Evolutionary conservation across 768 basidiomycete species (phyloP), one percentile per base, ranked within the genome.

Genomic region (Tulasnella calospora): DNA sequence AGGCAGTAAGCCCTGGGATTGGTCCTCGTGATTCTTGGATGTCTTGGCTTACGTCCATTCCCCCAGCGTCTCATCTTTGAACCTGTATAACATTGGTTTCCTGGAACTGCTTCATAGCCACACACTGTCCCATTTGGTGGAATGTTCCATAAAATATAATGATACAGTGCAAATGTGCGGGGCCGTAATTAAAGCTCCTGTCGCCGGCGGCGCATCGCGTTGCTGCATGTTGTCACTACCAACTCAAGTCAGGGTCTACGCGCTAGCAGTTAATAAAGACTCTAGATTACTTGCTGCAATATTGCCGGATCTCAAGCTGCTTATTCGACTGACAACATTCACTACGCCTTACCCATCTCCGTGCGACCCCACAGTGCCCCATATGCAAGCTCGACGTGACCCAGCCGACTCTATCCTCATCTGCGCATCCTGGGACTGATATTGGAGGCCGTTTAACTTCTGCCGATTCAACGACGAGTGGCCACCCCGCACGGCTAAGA

Each of bases 371-470:
- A 44, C 79, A 97, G 95, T 98, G 95, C 81, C 95, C 95, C 7
- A 88, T 96, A 3, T 98, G 95, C 86, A 94, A 96, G 84, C 91
- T 93, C 72, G 95, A 98, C 82, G 94, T 98, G 71, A 97, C 95
- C 0, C 72, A 82, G 3, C 85, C 83, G 1, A 80, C 81, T 8
- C 79, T 81, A 4, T 79, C 79, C 19, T 57, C 79, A 30, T 69
- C 79, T 35, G n/a, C 77, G 33, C 51, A 27, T 15, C 67, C 27
- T 12, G 17, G 19, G 21, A 27, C 33, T 35, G 61, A 67, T 8
- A 7, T 5, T 6, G 61, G 30, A 33, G 61, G 35, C 6, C 15
- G 61, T 33, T 12, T 30, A 15, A 67, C 61, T 35, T 35, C 17
- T 15, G 61, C 61, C 1, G 33, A 6, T 27, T 35, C 61, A 27